These are phyloP conservation scores for Recurvomyces mirabilis DNA, from an alignment of 495 filamentous ascomycete species.

Conservation along the genomic window DNA sequence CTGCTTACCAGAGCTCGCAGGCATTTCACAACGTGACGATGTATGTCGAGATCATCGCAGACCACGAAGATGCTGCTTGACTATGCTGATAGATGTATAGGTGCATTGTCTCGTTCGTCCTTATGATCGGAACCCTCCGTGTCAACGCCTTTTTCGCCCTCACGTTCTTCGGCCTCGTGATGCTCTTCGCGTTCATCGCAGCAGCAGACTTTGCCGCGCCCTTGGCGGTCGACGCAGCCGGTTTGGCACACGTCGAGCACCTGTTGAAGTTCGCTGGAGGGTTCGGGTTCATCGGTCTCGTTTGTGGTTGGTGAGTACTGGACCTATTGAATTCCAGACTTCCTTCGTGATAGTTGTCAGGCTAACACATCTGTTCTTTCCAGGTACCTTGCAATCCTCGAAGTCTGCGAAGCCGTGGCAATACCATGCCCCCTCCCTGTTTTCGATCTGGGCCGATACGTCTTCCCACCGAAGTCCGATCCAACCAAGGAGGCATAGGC, in stretches of 20 bases:
- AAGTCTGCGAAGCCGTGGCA: not conserved
- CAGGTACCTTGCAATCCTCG: conserved; percentile 1
- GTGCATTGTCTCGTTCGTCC: conserved; percentile 18
- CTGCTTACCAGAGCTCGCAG: conserved; percentile 13
- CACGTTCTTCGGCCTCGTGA: conserved; percentile 20
- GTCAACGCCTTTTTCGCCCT: conserved; percentile 19
- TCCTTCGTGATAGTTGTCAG: not conserved
- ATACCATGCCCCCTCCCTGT: not conserved
- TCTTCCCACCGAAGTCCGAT: not conserved
- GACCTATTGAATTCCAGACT: no score
- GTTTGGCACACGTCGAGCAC: conserved; percentile 8
- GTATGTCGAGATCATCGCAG: no score
- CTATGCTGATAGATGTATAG: no score
- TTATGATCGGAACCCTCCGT: conserved; percentile 17
- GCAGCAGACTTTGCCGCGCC: conserved; percentile 18
- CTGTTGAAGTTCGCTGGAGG: conserved; percentile 19
- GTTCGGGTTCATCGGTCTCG: conserved; percentile 18
- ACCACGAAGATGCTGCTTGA: not conserved
- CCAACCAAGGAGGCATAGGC: no score
- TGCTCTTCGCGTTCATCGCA: conserved; percentile 22
- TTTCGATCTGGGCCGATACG: not conserved
- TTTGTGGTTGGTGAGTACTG: conserved; percentile 21
- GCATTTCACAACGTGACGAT: conserved; percentile 23
- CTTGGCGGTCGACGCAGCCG: conserved; percentile 4
- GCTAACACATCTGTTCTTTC: no score